phyloP scores from a whole-genome alignment of 2,329 filamentous ascomycete genomes.

The Arthrobotrys iridis region DNA sequence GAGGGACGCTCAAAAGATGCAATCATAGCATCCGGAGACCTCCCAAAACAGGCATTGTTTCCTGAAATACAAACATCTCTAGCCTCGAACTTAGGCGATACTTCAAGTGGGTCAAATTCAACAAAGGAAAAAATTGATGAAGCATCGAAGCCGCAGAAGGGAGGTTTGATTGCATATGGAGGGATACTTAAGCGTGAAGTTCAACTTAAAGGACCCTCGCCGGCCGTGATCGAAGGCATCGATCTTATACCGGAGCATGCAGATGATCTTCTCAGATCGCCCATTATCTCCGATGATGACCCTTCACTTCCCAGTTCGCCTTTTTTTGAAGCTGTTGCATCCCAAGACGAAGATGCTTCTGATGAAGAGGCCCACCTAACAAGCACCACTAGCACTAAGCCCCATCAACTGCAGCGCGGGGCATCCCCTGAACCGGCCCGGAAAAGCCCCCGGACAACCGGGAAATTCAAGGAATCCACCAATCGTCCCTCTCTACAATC shows the following conservation, averaged over 20 bases:
- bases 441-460: not conserved
- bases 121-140: not conserved
- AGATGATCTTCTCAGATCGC: slow-evolving; percentile 30
- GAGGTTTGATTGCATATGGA: slow-evolving; percentile 10
- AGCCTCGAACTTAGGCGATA: not conserved
- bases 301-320: slow-evolving; percentile 34
- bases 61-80: slow-evolving; percentile 8
- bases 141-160: not conserved
- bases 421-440: not conserved
- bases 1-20: not conserved
- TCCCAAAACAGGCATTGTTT: not conserved
- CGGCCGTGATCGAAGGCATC: slow-evolving; percentile 34
- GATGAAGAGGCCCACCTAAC: not conserved
- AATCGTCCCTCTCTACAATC: slow-evolving; percentile 4
- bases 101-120: not conserved
- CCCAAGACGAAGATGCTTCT: not conserved
- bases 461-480: slow-evolving; percentile 3
- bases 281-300: slow-evolving; percentile 31
- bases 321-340: slow-evolving; percentile 19
- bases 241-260: slow-evolving; percentile 28
- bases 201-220: slow-evolving; percentile 28
- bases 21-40: not conserved
- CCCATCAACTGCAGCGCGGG: not conserved
- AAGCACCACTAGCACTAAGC: not conserved
- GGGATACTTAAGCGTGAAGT: slow-evolving; percentile 21